Conservation (phyloP, 2,329 filamentous ascomycete genomes). For the Drechslerella stenobrocha region DNA sequence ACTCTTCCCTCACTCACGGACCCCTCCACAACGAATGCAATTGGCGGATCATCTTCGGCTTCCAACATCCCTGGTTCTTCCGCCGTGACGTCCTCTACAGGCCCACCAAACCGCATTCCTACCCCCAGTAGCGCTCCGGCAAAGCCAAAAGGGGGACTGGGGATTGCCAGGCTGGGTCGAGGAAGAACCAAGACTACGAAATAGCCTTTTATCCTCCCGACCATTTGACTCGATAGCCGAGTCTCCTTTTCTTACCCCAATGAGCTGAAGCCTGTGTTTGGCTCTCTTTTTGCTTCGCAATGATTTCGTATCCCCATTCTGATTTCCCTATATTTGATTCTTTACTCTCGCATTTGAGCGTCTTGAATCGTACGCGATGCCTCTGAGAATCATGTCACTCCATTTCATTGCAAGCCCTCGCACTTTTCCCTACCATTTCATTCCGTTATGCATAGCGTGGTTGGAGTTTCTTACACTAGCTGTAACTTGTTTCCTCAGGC, state of each 20-base stretch:
- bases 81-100: constrained; percentile 9
- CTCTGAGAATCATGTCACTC: too few species aligned
- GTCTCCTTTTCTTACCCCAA: neutral
- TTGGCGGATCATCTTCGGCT: constrained; percentile 23
- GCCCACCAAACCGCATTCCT: constrained; percentile 42
- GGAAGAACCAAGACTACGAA: constrained; percentile 37
- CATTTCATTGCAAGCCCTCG: neutral
- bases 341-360: neutral
- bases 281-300: constrained; percentile 2
- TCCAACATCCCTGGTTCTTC: constrained; percentile 11
- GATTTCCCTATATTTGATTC: neutral
- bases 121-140: constrained; percentile 34
- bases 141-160: constrained; percentile 37
- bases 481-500: too few species aligned
- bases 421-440: neutral
- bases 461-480: too few species aligned
- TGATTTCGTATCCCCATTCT: neutral
- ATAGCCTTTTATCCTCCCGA: neutral
- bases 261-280: too few species aligned
- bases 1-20: constrained; percentile 41
- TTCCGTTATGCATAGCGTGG: too few species aligned
- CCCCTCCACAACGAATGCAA: constrained; percentile 12
- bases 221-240: neutral
- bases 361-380: too few species aligned
- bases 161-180: constrained; percentile 28